phyloP scores from a whole-genome alignment of 176 grass and related monocot genomes.

The Cenchrus americanus region DNA sequence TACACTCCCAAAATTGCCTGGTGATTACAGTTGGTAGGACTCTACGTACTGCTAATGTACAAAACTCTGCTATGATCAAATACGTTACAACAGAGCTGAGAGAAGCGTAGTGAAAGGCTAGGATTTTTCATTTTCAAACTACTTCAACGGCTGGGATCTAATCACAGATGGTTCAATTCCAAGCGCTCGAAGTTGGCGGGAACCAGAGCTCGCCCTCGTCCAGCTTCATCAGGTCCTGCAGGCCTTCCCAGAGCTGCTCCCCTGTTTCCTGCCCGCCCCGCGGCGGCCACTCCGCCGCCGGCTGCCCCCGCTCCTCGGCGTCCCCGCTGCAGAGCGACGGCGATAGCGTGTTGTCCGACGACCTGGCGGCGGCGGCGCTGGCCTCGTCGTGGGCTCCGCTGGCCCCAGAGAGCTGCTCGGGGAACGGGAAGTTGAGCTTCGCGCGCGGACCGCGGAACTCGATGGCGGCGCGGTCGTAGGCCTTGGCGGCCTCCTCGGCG shows the following conservation, averaged over 20 bases:
- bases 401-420: slow-evolving; percentile 37
- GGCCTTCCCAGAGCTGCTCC: slow-evolving; percentile 66
- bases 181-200: slow-evolving; percentile 11
- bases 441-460: slow-evolving; percentile 92
- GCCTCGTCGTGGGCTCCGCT: background rate
- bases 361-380: background rate
- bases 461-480: slow-evolving; percentile 79
- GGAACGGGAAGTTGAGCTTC: slow-evolving; percentile 88
- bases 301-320: background rate
- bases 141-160: slow-evolving; percentile 40
- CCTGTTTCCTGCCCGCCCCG: slow-evolving; percentile 22
- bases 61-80: slow-evolving; percentile 55
- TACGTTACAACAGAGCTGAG: slow-evolving; percentile 43
- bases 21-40: background rate
- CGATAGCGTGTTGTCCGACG: slow-evolving; percentile 44
- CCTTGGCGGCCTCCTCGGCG: slow-evolving; percentile 75
- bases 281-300: background rate
- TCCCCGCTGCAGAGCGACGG: slow-evolving; percentile 33
- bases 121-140: slow-evolving; percentile 15
- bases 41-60: slow-evolving; percentile 45
- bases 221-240: slow-evolving; percentile 71
- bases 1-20: slow-evolving; percentile 37
- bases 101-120: background rate
- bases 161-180: slow-evolving; percentile 36
- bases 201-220: slow-evolving; percentile 60